Base-by-base conservation (phyloP, 495 filamentous ascomycete species). In the Annulohypoxylon bovei region DNA sequence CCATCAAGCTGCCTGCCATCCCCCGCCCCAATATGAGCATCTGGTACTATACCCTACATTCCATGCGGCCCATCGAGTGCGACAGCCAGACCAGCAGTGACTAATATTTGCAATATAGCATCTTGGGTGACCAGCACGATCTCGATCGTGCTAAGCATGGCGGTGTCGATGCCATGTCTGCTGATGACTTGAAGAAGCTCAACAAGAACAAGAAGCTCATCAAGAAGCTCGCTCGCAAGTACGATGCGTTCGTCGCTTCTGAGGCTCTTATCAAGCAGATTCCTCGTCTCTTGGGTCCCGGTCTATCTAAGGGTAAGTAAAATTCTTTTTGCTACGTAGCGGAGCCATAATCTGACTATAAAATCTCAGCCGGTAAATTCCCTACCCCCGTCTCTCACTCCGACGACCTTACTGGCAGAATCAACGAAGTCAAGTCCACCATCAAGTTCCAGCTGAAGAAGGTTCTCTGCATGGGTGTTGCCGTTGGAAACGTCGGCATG, bases 161-260 rank as follows among this genome's bases (percentile, higher is more conserved):
- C 77, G 93, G 92, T 77, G 88, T 97, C 73, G 95, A 99, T 75
- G 93, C 94, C 83, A 98, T 98, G 94, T 95, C 92, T 79, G 84
- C 92, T 68, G 95, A 99, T 76, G 95, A 99, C 83, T 85, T 99
- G 82, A 98, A 98, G 92, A 99, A 99, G 91, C 92, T 99, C 72
- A 99, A 99, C 90, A 99, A 98, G 92, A 99, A 99, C 92, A 99
- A 99, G 91, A 99, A 99, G 90, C 89, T 99, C 76, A 98, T 99
- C 91, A 99, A 99, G 92, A 99, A 98, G 90, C 92, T 99, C 68
- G 96, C 95, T 71, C 93, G 94, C 87, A 98, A 98, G 87, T 98
- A 99, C 89, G 96, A 99, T 86, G 95, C 94, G 73, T 99, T 99
- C 86, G 84, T 99, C 79, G 91, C 95, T 79, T 98, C 94, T 79